phyloP scores from a whole-genome alignment of 2,329 filamentous ascomycete genomes.

The Fonsecaea multimorphosa region DNA sequence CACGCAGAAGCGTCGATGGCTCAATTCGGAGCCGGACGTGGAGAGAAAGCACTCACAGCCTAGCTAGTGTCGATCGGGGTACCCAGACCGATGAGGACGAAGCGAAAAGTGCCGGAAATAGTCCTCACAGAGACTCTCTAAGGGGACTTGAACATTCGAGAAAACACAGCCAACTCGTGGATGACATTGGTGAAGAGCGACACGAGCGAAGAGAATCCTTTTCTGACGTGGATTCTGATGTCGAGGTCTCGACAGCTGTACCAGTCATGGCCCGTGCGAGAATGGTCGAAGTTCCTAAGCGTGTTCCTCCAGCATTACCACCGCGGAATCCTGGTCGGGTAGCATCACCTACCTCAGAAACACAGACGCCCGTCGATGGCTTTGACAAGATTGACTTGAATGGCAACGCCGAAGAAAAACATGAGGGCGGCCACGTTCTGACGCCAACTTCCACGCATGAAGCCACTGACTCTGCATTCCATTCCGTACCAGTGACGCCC shows the following conservation, averaged over 20 bases:
- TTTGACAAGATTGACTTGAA: constrained; percentile 46
- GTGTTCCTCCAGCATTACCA: constrained; percentile 77
- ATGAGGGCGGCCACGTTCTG: constrained; percentile 17
- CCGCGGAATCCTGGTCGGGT: constrained; percentile 67
- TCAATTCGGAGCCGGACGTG: constrained; percentile 72
- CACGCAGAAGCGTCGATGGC: constrained; percentile 72
- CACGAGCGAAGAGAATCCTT: constrained; percentile 29
- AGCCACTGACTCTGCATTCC: constrained; percentile 31
- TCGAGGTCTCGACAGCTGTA: constrained; percentile 64
- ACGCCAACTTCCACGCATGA: constrained; percentile 27
- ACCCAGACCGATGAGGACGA: constrained; percentile 70
- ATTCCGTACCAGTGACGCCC: constrained; percentile 36
- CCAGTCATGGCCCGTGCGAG: constrained; percentile 76
- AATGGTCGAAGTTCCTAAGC: constrained; percentile 83
- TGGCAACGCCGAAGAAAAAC: constrained; percentile 35
- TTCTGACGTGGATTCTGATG: constrained; percentile 40
- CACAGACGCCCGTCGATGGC: constrained; percentile 37
- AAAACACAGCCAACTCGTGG: constrained; percentile 35
- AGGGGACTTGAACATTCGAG: constrained; percentile 20
- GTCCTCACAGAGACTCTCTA: constrained; percentile 40
- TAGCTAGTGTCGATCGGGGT: constrained; percentile 63
- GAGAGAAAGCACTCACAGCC: constrained; percentile 71
- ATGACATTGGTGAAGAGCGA: constrained; percentile 22
- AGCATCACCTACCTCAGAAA: constrained; percentile 41
- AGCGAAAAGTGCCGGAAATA: constrained; percentile 62